phyloP scores from a whole-genome alignment of 371 early-diverging fungal species.

The Actinomucor elegans region DNA sequence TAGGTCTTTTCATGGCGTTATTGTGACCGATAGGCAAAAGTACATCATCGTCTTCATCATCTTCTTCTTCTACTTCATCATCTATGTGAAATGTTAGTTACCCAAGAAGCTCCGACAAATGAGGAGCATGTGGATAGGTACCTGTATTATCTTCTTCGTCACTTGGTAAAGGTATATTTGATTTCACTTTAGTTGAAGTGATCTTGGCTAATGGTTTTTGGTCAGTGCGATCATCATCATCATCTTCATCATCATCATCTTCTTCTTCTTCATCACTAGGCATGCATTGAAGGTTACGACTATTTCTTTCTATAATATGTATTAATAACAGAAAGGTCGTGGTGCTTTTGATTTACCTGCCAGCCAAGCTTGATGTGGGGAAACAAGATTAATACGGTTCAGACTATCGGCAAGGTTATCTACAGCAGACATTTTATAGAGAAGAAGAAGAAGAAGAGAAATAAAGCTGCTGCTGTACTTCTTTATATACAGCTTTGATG shows the following conservation, averaged over 20 bases:
- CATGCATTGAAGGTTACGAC: slow-evolving; percentile 37
- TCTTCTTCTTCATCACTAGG: slow-evolving; percentile 48
- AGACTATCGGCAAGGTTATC: slow-evolving; percentile 31
- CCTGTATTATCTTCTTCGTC: slow-evolving; percentile 36
- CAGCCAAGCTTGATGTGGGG: slow-evolving; percentile 3
- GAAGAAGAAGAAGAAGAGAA: slow-evolving; percentile 11
- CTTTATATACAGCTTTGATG: neutral
- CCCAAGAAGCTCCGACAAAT: slow-evolving; percentile 11
- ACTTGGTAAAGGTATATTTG: slow-evolving; percentile 26
- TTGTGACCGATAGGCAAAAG: neutral
- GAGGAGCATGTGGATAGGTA: neutral
- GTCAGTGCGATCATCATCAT: slow-evolving; percentile 23
- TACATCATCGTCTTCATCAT: slow-evolving; percentile 10
- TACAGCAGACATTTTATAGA: slow-evolving; percentile 9
- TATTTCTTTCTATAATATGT: slow-evolving; percentile 4
- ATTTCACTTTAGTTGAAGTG: neutral
- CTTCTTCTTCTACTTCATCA: slow-evolving; percentile 7
- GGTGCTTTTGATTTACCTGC: neutral
- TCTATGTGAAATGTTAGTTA: neutral
- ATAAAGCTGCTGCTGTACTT: neutral
- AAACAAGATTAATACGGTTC: slow-evolving; percentile 24
- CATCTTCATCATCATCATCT: slow-evolving; percentile 31
- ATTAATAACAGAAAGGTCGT: neutral
- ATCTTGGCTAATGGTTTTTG: neutral
- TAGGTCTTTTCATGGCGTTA: neutral